Conservation (phyloP, 1,139 yeast genomes). For the Yamadazyma epiphylla region DNA sequence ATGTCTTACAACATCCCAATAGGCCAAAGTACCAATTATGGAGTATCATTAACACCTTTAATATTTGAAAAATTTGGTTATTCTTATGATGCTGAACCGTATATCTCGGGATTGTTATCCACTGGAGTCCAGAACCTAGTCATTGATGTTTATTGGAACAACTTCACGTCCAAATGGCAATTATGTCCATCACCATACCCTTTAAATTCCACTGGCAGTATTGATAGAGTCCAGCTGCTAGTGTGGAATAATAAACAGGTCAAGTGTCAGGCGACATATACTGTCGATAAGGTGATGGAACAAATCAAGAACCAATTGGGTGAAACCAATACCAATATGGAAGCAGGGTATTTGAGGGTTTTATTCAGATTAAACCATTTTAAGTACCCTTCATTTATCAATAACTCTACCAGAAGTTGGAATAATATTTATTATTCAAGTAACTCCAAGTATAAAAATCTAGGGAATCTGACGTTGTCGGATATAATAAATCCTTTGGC, state of each 20-base stretch:
- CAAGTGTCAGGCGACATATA: conserved; percentile 43
- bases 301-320: conserved; percentile 35
- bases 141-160: conserved; percentile 68
- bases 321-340: conserved; percentile 52
- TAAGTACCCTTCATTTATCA: conserved; percentile 18
- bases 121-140: conserved; percentile 52
- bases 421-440: conserved; percentile 4
- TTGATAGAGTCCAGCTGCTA: conserved; percentile 10
- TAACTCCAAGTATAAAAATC: conserved; percentile 4
- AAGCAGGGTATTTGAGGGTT: conserved; percentile 52
- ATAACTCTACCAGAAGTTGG: conserved; percentile 6
- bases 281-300: conserved; percentile 34
- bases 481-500: conserved; percentile 20
- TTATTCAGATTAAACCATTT: conserved; percentile 34
- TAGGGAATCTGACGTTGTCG: conserved; percentile 28
- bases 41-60: conserved; percentile 50
- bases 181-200: conserved; percentile 59
- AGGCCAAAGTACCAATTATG: conserved; percentile 54
- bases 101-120: conserved; percentile 36
- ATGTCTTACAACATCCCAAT: conserved; percentile 52
- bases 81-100: conserved; percentile 33
- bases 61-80: conserved; percentile 55
- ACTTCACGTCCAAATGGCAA: conserved; percentile 51
- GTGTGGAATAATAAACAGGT: conserved; percentile 27
- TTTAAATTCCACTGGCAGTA: conserved; percentile 20